A percentile compares a stretch with the other conserved stretches of the same genome.
Evolutionary conservation across 2,329 filamentous ascomycete genomes (phyloP).

Genomic region (Ascochyta pisi): DNA sequence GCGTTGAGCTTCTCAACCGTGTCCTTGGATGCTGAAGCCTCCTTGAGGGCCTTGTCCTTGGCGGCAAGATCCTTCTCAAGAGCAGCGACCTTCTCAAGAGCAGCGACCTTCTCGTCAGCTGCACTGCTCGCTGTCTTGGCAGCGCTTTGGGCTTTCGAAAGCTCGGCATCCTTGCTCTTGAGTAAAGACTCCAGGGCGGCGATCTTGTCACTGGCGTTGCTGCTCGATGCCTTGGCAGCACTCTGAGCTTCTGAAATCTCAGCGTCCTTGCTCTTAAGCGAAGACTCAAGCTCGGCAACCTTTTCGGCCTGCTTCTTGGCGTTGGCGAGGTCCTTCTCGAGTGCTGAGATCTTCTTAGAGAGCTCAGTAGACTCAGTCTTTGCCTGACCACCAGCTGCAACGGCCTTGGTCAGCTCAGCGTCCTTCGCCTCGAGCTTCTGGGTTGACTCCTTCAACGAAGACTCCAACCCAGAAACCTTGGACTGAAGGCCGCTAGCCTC

Average conservation of each 20-base stretch:
- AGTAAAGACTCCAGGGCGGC: constrained; percentile 32
- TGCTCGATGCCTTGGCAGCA: constrained; percentile 28
- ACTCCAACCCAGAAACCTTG: constrained; percentile 32
- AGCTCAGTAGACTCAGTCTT: constrained; percentile 54
- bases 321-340: constrained; percentile 18
- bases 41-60: constrained; percentile 27
- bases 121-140: constrained; percentile 30
- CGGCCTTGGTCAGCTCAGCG: constrained; percentile 31
- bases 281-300: constrained; percentile 24
- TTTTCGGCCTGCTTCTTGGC: constrained; percentile 10
- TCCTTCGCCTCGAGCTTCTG: constrained; percentile 32
- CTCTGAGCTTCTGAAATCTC: constrained; percentile 21
- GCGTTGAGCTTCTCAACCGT: constrained; percentile 16
- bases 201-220: constrained; percentile 32
- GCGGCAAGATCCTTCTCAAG: constrained; percentile 36
- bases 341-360: constrained; percentile 14
- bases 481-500: constrained; percentile 13
- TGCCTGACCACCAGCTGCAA: constrained; percentile 11
- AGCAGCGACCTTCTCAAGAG: constrained; percentile 37
- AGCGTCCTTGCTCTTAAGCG: constrained; percentile 21
- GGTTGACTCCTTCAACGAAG: constrained; percentile 25
- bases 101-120: constrained; percentile 32
- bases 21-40: constrained; percentile 9
- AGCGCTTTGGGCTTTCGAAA: constrained; percentile 21
- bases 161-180: constrained; percentile 20